These are phyloP conservation scores for Epichloe brachyelytri DNA, from an alignment of 2,329 filamentous ascomycete species.

Conservation along the genomic window DNA sequence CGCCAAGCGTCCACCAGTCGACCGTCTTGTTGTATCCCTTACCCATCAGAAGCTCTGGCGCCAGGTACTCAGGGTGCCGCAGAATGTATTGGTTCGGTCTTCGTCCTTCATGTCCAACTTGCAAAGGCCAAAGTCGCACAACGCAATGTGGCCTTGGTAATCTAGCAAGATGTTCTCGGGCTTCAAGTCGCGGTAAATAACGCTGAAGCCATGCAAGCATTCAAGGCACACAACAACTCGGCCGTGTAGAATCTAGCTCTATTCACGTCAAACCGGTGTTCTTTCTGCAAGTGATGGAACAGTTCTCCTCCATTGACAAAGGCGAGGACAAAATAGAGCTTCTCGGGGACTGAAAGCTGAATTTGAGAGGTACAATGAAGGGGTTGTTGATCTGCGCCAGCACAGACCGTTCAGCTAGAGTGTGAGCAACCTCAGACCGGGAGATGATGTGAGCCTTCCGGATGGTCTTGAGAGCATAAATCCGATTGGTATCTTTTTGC, in stretches of 20 bases:
- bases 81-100: slow-evolving; percentile 96
- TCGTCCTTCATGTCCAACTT: slow-evolving; percentile 99
- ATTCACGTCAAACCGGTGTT: slow-evolving; percentile 96
- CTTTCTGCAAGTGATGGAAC: slow-evolving; percentile 93
- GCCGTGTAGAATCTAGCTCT: slow-evolving; percentile 94
- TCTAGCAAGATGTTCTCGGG: slow-evolving; percentile 94
- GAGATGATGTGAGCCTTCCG: slow-evolving; percentile 99
- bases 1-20: slow-evolving; percentile 97
- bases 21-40: slow-evolving; percentile 97
- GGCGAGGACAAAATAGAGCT: slow-evolving; percentile 90
- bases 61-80: slow-evolving; percentile 93
- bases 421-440: slow-evolving; percentile 92
- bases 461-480: slow-evolving; percentile 98
- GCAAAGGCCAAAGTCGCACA: slow-evolving; percentile 96
- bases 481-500: slow-evolving; percentile 93
- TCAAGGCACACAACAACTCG: slow-evolving; percentile 87
- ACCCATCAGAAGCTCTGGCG: slow-evolving; percentile 82
- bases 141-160: slow-evolving; percentile 92
- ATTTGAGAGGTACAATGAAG: slow-evolving; percentile 97
- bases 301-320: slow-evolving; percentile 97
- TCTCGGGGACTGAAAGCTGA: slow-evolving; percentile 97
- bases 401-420: slow-evolving; percentile 91
- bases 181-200: slow-evolving; percentile 72
- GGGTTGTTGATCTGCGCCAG: slow-evolving; percentile 99
- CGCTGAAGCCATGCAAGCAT: slow-evolving; percentile 94